These are phyloP conservation scores for Termitomyces sp. DNA, from an alignment of 768 basidiomycete genomes.

Conservation along the genomic window DNA sequence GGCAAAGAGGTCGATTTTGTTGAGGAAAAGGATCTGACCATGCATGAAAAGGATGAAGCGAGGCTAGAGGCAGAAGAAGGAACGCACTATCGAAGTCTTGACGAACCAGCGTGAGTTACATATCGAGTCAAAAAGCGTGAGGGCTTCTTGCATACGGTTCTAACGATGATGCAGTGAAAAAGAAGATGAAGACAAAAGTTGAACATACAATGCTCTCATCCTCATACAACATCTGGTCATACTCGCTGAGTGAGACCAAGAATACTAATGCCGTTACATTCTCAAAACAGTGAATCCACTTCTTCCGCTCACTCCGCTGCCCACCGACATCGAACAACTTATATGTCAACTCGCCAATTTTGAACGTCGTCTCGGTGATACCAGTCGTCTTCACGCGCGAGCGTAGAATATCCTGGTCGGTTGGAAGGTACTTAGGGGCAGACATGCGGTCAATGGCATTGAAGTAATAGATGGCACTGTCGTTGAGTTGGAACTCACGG, in stretches of 20 bases:
- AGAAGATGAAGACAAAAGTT: background rate
- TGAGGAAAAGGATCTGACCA: conserved; percentile 82
- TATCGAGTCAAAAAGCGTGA: conserved; percentile 96
- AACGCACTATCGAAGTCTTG: conserved; percentile 84
- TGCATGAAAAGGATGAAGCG: background rate
- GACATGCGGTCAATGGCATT: conserved; percentile 85
- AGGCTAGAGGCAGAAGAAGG: background rate
- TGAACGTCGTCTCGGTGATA: conserved; percentile 96
- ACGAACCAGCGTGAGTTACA: conserved; percentile 97
- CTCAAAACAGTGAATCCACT: conserved; percentile 6
- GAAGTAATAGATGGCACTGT: conserved; percentile 96
- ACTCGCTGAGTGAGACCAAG: conserved; percentile 15
- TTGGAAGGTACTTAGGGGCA: conserved; percentile 70
- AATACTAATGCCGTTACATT: conserved; percentile 1
- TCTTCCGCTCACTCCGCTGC: background rate
- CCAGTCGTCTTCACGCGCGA: conserved; percentile 96
- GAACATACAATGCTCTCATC: conserved; percentile 74
- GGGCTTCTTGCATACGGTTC: conserved; percentile 97
- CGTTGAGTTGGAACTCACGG: conserved; percentile 95
- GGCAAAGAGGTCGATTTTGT: conserved; percentile 95
- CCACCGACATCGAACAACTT: conserved; percentile 28
- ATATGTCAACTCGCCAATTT: conserved; percentile 91
- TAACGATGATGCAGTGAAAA: conserved; percentile 20
- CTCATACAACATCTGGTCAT: conserved; percentile 1
- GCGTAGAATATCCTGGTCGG: conserved; percentile 92